Base-by-base conservation (phyloP, 495 filamentous ascomycete species). In the Penicillium chermesinum region DNA sequence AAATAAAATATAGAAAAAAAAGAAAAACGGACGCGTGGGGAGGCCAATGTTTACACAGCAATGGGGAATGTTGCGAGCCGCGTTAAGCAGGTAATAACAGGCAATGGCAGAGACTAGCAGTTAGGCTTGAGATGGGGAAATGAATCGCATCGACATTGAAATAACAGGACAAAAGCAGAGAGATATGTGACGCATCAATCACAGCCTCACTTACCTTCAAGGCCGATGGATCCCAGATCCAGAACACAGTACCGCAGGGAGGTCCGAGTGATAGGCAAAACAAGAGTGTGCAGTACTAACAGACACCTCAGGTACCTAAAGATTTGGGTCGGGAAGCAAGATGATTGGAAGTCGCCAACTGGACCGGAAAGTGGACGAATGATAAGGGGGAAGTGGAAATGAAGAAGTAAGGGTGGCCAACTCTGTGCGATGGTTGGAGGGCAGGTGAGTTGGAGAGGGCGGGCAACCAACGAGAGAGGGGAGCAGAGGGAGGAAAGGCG, bases 391-490 rank as follows among this genome's bases (percentile, higher is more conserved):
- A 10, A 49, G 18, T 37, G 37, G 30, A 50, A 50, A 54, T 32
- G 16, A 38, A 40, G 45, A 52, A 49, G 54, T 49, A 53, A 60
- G 48, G 50, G 55, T 53, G 50, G 45, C 38, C 42, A 45, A 44
- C 48, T 52, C 56, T 57, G 57, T 58, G 57, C 60, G 54, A 58
- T 61, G 58, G 58, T 63, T 63, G 60, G 60, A 57, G 57, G 59
- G 48, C 44, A 44, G 35, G 32, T 37, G 53, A 49, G 49, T 30
- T n/a, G 25, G 19, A 48, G 52, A 58, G 54, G 53, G 50, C 53
- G 65, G 69, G 68, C 59, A 62, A 69, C 68, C 70, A 73, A 73
- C 70, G 68, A 73, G 70, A 71, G 59, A 55, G 54, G 67, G 66
- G 68, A 70, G 66, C 67, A 56, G 52, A 49, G 55, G 54, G 59